These are phyloP conservation scores for Allium cepa DNA, from an alignment of 106 monocot species.

Conservation along the genomic window DNA sequence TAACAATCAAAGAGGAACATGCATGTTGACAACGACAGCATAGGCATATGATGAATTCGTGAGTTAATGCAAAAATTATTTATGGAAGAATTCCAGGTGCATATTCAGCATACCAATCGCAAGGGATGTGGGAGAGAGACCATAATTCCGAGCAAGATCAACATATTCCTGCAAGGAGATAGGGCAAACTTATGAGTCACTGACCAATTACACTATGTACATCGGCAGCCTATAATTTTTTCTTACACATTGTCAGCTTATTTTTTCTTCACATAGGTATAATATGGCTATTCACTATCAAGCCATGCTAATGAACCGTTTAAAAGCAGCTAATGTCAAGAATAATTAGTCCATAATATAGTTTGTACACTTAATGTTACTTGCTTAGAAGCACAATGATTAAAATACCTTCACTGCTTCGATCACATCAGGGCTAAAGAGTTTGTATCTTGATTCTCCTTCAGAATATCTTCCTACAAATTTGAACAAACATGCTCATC, in stretches of 20 bases:
- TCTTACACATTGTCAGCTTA: too few relatives aligned
- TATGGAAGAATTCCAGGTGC: slow-evolving; percentile 1
- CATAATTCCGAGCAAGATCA: slow-evolving; percentile 51
- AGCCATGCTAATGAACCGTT: too few relatives aligned
- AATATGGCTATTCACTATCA: too few relatives aligned
- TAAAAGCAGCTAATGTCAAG: too few relatives aligned
- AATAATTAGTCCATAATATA: too few relatives aligned
- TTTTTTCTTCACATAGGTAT: too few relatives aligned
- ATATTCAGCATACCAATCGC: slow-evolving; percentile 59
- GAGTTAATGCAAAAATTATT: neutral
- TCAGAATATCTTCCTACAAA: slow-evolving; percentile 79
- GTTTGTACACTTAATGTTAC: too few relatives aligned
- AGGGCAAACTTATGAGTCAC: neutral
- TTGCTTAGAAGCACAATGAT: too few relatives aligned
- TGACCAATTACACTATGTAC: neutral
- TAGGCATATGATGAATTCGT: neutral
- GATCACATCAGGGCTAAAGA: slow-evolving; percentile 34
- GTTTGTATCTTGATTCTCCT: slow-evolving; percentile 89
- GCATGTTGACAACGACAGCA: neutral
- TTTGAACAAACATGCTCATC: neutral
- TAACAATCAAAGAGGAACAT: neutral
- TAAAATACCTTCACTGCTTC: slow-evolving; percentile 45
- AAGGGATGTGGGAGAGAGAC: slow-evolving; percentile 53
- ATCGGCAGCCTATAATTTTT: neutral
- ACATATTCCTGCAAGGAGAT: slow-evolving; percentile 59